phyloP scores from a whole-genome alignment of 2,329 filamentous ascomycete species.

The Triangularia verruculosa region DNA sequence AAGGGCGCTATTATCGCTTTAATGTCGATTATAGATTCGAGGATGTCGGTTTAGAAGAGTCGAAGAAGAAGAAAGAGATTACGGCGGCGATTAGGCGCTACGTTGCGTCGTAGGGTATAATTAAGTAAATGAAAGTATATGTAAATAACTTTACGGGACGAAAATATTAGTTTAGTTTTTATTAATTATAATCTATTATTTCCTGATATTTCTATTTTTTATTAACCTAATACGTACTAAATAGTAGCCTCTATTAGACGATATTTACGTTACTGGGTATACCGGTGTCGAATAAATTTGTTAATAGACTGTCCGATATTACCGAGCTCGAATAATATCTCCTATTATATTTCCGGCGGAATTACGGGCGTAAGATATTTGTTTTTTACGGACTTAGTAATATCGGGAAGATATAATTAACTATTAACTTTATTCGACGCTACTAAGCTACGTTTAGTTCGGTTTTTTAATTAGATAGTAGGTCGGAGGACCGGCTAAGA shows the following conservation, averaged over 20 bases:
- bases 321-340: constrained; percentile 23
- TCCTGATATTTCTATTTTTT: background rate
- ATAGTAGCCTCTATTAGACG: constrained; percentile 20
- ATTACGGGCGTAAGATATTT: constrained; percentile 16
- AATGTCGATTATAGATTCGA: constrained; percentile 42
- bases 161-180: constrained; percentile 22
- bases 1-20: constrained; percentile 42
- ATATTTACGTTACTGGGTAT: constrained; percentile 22
- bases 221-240: constrained; percentile 10
- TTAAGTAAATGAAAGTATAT: constrained; percentile 24
- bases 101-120: constrained; percentile 18
- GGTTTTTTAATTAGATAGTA: constrained; percentile 35
- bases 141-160: constrained; percentile 18
- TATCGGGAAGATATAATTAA: constrained; percentile 25
- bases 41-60: constrained; percentile 40
- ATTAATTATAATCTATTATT: constrained; percentile 8
- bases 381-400: constrained; percentile 23
- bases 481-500: constrained; percentile 31
- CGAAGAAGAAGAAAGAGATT: constrained; percentile 33
- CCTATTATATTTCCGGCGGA: constrained; percentile 15
- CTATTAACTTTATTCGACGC: constrained; percentile 23
- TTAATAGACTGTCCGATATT: constrained; percentile 20
- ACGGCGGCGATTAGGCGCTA: constrained; percentile 26
- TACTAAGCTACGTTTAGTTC: constrained; percentile 29
- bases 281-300: constrained; percentile 25